Evolutionary conservation across 2,329 filamentous ascomycete genomes (phyloP), one percentile per base, ranked within the genome.

Genomic region (Scleromitrula shiraiana): DNA sequence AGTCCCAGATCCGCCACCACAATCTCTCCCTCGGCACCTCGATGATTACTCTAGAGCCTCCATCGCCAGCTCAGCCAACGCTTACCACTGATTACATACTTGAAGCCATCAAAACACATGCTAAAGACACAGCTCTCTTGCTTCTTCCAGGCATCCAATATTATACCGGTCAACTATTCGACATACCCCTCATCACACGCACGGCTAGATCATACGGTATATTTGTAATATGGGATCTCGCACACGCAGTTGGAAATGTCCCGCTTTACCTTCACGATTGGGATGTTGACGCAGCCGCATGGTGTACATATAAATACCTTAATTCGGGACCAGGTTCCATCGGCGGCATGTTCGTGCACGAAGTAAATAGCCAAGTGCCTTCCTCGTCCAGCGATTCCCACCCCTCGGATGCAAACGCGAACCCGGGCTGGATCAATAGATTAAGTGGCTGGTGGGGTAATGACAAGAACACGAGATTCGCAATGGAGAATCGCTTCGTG

Each of bases 281-380:
- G 85, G 74, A 83, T 46, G 85, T 89, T 33, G 86, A 91, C 62
- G 88, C 70, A 1, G 85, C 86, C 5, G 83, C 74, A 7, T 91
- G 86, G 86, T 91, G 86, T 63, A 83, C 77, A 50, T 91, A 91
- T 70, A 91, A 91, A 65, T 91, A 90, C 64, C 73, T 91, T 51
- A 90, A 89, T 62, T 75, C 78, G 43, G 86, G 86, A 0, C 85
- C 86, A 0, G 85, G 86, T 6, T 77, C 78, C 19, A 88, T 88
- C 54, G 85, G 78, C 15, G 84, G 81, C 0, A 65, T 85, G 19
- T 91, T 89, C 59, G 78, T 91, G 19, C 83, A 90, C 62, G 75
- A 83, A 51, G 72, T 69, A 26, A 53, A 64, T 35, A 53, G 54
- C 12, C 47, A 51, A 32, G 59, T 62, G 2, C 15, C 51, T 3